Conservation (phyloP, 2,329 filamentous ascomycete genomes). For the Neopestalotiopsis rosae region DNA sequence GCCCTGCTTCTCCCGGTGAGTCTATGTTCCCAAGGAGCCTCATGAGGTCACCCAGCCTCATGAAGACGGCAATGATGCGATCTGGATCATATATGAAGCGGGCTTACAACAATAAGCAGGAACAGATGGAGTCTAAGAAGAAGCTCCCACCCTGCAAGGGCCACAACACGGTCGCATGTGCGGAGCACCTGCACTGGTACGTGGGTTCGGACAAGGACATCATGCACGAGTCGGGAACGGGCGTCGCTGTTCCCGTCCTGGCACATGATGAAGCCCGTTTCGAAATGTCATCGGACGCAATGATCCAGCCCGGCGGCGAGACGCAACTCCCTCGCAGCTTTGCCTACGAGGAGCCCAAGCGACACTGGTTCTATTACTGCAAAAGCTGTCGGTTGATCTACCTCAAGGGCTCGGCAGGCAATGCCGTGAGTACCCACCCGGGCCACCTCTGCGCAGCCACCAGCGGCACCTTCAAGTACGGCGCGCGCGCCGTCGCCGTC, state of each 20-base stretch:
- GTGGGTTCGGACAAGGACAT: background rate
- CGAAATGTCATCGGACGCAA: background rate
- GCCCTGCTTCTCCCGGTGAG: background rate
- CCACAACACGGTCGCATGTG: background rate
- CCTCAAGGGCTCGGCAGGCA: constrained; percentile 1
- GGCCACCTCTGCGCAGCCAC: background rate
- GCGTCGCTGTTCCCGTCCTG: background rate
- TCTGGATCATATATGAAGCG: background rate
- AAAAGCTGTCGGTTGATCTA: background rate
- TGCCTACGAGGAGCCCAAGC: background rate
- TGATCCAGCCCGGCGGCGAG: background rate
- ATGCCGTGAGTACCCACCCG: background rate
- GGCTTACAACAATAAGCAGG: background rate
- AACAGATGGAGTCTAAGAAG: background rate
- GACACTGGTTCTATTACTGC: constrained; percentile 6
- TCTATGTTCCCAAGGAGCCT: background rate
- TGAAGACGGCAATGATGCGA: background rate
- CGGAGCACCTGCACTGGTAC: background rate
- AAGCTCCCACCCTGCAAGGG: background rate
- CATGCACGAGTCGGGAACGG: background rate
- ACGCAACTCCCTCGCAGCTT: background rate
- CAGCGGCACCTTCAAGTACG: background rate
- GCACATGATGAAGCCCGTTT: background rate
- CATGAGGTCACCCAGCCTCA: background rate
- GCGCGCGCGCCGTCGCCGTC: background rate